Base-by-base conservation (phyloP, 306 rosid species). In the Lathyrus aphaca region DNA sequence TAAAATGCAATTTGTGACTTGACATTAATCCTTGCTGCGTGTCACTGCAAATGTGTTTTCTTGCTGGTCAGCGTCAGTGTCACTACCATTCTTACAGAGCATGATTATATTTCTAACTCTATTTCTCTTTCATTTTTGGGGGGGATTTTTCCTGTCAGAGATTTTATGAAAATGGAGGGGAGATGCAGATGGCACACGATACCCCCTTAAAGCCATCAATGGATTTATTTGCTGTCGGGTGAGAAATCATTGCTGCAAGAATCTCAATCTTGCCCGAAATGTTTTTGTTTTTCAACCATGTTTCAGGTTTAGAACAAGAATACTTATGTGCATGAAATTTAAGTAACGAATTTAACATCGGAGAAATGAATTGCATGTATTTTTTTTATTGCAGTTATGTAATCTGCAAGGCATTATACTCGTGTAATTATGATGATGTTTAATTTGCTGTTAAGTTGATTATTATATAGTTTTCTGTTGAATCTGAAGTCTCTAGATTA, bases 141-240 rank as follows among this genome's bases (percentile, higher is more conserved):
- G 71, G 70, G 68, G 62, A 11, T 53, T 11, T 46, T 43, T 17
- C 35, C 37, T 82, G 45, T 12, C 86, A 91, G 99, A 91, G 99
- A 80, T 94, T 94, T 80, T 94, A 90, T 82, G 99, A 94, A 86
- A 86, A 94, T 56, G 98, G 97, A 81, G 96, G 95, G 66, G 96
- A 91, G 91, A 87, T 83, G 91, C 92, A 91, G 80, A 82, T 87
- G 71, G 91, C 89, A 15, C 98, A 94, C 18, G 97, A 94, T 77
- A 78, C 95, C 67, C 89, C 97, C 68, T 76, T 91, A 74, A 82
- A 88, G 71, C 88, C 97, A 67, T 91, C 96, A 58, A 94, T 94
- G 99, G 99, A 94, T 83, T 85, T 91, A 70, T 94, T 94, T 80
- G 90, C 97, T 43, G 89, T 91, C 3, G 99, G 99, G 99, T 94